phyloP scores from a whole-genome alignment of 1,284 basidiomycete genomes.

The Ganoderma meredithae region DNA sequence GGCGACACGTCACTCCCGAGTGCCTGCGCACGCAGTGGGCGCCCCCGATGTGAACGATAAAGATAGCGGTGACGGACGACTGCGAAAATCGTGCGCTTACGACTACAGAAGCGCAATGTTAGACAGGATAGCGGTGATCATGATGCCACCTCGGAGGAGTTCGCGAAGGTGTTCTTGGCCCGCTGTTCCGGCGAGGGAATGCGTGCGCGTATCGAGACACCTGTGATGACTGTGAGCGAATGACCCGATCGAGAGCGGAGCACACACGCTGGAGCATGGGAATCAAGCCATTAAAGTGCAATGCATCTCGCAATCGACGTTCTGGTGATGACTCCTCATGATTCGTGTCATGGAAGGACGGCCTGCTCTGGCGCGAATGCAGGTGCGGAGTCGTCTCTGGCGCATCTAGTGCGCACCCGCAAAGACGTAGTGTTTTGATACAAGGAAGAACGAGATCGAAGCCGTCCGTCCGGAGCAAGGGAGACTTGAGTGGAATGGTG shows the following conservation, averaged over 20 bases:
- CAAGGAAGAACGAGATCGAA: neutral
- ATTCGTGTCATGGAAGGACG: neutral
- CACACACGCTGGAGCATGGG: neutral
- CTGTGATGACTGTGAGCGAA: conserved; percentile 3
- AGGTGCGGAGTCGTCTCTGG: neutral
- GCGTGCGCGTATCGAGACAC: neutral
- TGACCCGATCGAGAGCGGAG: conserved; percentile 3
- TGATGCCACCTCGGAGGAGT: neutral
- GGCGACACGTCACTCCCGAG: neutral
- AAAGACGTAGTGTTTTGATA: neutral
- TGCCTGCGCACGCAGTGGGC: neutral
- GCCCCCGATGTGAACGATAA: neutral
- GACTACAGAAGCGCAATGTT: neutral
- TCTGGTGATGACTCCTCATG: neutral
- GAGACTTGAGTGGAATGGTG: neutral
- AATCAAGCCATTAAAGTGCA: neutral
- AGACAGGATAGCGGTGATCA: neutral
- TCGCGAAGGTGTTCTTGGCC: neutral
- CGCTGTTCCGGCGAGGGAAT: neutral
- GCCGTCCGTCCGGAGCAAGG: neutral
- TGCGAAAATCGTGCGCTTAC: neutral
- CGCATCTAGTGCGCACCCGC: neutral
- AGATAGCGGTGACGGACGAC: neutral
- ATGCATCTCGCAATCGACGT: conserved; percentile 5
- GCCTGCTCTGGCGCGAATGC: neutral